Percentiles rank a stretch among this genome's conserved stretches.
Evolutionary conservation across 2,329 filamentous ascomycete species (phyloP).

Genomic region (Emergomyces pasteurianus): DNA sequence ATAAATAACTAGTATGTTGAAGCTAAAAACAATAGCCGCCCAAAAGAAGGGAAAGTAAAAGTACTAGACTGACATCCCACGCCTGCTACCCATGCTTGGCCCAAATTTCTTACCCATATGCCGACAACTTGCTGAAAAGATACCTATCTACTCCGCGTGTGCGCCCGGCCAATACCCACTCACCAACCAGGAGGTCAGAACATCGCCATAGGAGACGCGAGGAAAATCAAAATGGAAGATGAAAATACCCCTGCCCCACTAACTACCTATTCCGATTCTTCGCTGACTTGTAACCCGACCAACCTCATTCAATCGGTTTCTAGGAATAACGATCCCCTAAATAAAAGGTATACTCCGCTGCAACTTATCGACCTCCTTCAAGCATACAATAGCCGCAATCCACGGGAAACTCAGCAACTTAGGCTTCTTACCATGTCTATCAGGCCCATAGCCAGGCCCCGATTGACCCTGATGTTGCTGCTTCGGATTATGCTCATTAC

Average conservation of each 20-base stretch:
- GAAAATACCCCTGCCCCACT: not conserved
- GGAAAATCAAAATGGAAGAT: not conserved
- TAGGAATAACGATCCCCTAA: not conserved
- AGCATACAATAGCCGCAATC: constrained; percentile 16
- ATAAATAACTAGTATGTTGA: no score
- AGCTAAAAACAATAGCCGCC: not conserved
- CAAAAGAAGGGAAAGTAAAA: not conserved
- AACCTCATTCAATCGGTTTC: not conserved
- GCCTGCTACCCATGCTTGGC: not conserved
- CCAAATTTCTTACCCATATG: not conserved
- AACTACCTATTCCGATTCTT: not conserved
- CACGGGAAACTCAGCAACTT: constrained; percentile 16
- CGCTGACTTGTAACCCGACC: not conserved
- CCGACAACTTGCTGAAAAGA: not conserved
- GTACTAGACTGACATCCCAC: not conserved
- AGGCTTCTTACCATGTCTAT: not conserved
- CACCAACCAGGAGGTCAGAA: not conserved
- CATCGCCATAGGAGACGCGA: not conserved
- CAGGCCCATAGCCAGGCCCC: not conserved
- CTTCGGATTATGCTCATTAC: not conserved
- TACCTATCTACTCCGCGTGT: not conserved
- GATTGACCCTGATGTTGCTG: not conserved
- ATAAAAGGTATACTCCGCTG: constrained; percentile 9
- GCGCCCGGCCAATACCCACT: not conserved
- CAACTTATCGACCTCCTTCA: constrained; percentile 16